Percentiles rank a stretch among this genome's conserved stretches.
Conservation (phyloP, 1,139 yeast genomes). For the Suhomyces anneliseae region DNA sequence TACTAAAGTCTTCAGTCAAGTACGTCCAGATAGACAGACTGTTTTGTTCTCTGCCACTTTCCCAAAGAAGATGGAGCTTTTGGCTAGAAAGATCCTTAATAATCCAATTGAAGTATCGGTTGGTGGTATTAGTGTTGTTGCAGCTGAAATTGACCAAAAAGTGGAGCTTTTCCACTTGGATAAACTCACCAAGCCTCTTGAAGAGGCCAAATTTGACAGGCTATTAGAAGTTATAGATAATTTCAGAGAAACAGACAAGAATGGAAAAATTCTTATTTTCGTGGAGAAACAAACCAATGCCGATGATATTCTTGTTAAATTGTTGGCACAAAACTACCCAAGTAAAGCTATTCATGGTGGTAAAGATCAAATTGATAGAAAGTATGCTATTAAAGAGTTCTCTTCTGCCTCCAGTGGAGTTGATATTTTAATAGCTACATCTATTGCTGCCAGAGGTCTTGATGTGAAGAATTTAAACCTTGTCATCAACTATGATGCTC, state of each 20-base stretch:
- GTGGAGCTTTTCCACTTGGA: conserved; percentile 56
- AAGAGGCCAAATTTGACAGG: conserved; percentile 48
- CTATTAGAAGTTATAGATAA: conserved; percentile 56
- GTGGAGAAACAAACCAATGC: conserved; percentile 86
- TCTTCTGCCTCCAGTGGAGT: conserved; percentile 52
- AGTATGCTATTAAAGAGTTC: conserved; percentile 71
- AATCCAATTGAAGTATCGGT: conserved; percentile 77
- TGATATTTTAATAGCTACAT: conserved; percentile 79
- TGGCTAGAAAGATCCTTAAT: conserved; percentile 63
- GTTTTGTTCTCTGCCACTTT: conserved; percentile 94
- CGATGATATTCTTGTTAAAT: conserved; percentile 61
- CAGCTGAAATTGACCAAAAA: conserved; percentile 73
- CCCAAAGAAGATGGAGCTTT: conserved; percentile 72
- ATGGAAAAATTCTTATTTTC: conserved; percentile 69
- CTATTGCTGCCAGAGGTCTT: conserved; percentile 91
- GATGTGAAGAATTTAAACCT: conserved; percentile 82
- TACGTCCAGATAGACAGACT: conserved; percentile 89
- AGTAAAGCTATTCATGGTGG: conserved; percentile 89
- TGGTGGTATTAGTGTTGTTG: conserved; percentile 82
- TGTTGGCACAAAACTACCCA: conserved; percentile 56
- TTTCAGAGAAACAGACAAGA: conserved; percentile 28
- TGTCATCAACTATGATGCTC: conserved; percentile 86
- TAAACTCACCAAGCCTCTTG: conserved; percentile 11
- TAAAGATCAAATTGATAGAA: conserved; percentile 82
- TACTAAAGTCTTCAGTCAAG: conserved; percentile 70